Evolutionary conservation across 768 basidiomycete species (phyloP), one percentile per base, ranked within the genome.

Genomic region (Rhodosporidiobolus sp.): DNA sequence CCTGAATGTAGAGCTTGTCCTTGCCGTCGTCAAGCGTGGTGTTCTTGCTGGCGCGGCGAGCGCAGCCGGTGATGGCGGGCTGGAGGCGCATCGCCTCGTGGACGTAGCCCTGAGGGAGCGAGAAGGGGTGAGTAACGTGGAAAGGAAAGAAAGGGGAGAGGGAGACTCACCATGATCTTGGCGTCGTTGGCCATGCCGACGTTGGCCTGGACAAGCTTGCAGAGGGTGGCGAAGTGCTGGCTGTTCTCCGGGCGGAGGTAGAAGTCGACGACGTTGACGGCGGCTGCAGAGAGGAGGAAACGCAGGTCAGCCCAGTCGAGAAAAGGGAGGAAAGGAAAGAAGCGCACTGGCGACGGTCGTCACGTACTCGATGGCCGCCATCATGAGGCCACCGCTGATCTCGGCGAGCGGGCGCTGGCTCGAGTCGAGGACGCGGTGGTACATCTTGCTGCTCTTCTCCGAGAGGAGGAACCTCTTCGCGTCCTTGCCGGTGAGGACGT

Each of bases 51-150:
- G 58, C 57, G 53, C 58, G 62, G 59, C 72, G 72, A 32, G 67
- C 66, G 48, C 55, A 20, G n/a, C 67, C 72, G 12, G 52, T 26
- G 17, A 73, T 59, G 50, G 62, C 30, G 8, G 72, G 72, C 24
- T 61, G 54, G 30, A 73, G 67, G 30, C 72, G 72, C 19, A 73
- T 53, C 0, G 56, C 67, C 54, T 67, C 66, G 34, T 55, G 38
- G 62, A 67, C 57, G 63, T 60, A 64, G 52, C 30, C 10, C 65
- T 72, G 65, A 22, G 12, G 38, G 14, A 30, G 46, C 38, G 38
- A 43, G n/a, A 45, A 49, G 12, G 46, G 12, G 48, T 3, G 26
- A 14, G 34, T 48, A 14, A 34, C 14, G 43, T 16, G 52, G 11
- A 30, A 46, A 3, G 6, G 59, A 28, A 7, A 30, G 46, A 32